Conservation (phyloP, 177 flowering plant genomes). For the Vitis hybrid region DNA sequence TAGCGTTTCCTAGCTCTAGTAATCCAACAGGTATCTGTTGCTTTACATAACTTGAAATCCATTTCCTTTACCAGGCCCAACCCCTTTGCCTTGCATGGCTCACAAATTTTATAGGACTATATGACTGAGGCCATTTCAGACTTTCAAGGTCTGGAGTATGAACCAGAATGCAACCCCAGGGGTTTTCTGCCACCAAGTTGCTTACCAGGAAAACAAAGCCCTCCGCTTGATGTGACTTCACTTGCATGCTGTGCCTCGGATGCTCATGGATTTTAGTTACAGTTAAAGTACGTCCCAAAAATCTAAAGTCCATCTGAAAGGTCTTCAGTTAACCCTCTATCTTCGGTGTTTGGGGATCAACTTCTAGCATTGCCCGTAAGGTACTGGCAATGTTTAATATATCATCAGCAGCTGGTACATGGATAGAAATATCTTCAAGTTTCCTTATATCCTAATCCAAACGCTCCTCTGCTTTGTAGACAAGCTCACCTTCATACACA, state of each 20-base stretch:
- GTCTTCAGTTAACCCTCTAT: conserved; percentile 18
- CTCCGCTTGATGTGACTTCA: conserved; percentile 86
- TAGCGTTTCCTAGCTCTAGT: too few species aligned
- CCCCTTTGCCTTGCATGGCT: conserved; percentile 29
- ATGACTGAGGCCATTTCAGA: too few species aligned
- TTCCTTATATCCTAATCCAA: too few species aligned
- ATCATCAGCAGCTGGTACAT: too few species aligned
- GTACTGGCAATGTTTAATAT: too few species aligned
- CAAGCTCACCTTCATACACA: too few species aligned
- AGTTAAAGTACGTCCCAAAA: conserved; percentile 29
- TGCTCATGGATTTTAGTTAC: conserved; percentile 53
- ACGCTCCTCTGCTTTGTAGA: too few species aligned
- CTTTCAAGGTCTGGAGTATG: conserved; percentile 79
- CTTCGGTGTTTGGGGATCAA: conserved; percentile 25
- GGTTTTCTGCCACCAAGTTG: conserved; percentile 60
- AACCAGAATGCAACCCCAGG: conserved; percentile 92
- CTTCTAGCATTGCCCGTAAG: conserved; percentile 13
- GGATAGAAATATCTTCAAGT: too few species aligned
- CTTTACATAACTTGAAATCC: too few species aligned
- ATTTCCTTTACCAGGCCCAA: conserved; percentile 66
- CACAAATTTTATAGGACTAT: too few species aligned
- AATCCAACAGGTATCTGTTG: too few species aligned
- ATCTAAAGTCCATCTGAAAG: conserved; percentile 24
- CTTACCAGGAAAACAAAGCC: conserved; percentile 74
- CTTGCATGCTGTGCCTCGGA: conserved; percentile 74